Base-by-base conservation (phyloP, 164 flowering plant genomes). In the Annona squamosa region DNA sequence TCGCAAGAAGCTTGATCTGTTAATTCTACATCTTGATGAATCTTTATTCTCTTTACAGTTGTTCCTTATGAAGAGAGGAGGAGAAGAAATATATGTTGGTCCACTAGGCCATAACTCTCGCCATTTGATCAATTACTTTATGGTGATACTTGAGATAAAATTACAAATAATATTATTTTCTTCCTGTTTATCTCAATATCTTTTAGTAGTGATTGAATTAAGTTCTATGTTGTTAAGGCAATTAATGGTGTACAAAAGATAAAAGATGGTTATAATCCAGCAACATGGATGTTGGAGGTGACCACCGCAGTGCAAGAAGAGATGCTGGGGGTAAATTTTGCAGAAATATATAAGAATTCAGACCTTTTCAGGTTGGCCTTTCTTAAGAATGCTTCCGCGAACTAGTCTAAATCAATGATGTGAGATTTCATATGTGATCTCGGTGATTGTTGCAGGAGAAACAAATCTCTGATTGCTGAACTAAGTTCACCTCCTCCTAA, bases 41-140 rank as follows among this genome's bases (percentile, higher is more conserved):
- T 64, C 61, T 48, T 48, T 67, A 4, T 63, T 19, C 43, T 4
- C 16, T 41, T 71, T 78, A 73, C 88, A 89, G 91, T 75, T 87
- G 13, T 78, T 87, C 37, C 82, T 89, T 4, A 61, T 89, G 81
- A 89, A 82, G 77, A 73, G 85, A 48, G 89, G 93, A 68, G 93
- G 93, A n/a, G 81, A 85, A 77, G 86, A 81, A 71, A 85, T 89
- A 65, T 88, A 85, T 56, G 89, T 79, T 0, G 89, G 92, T 0
- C 87, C 88, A 4, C 48, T 88, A 56, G 92, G 89, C 3, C 74
- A 63, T 18, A 78, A 81, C 45, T 87, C 86, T 52, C 79, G 77
- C 71, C 78, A 80, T 61, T 78, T 89, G 57, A 83, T 89, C 73
- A 76, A 79, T 10, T 89, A 86, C 75, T 86, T 89, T 68, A 86